Base-by-base conservation (phyloP, 345 rosid species). In the Moringa oleifera region DNA sequence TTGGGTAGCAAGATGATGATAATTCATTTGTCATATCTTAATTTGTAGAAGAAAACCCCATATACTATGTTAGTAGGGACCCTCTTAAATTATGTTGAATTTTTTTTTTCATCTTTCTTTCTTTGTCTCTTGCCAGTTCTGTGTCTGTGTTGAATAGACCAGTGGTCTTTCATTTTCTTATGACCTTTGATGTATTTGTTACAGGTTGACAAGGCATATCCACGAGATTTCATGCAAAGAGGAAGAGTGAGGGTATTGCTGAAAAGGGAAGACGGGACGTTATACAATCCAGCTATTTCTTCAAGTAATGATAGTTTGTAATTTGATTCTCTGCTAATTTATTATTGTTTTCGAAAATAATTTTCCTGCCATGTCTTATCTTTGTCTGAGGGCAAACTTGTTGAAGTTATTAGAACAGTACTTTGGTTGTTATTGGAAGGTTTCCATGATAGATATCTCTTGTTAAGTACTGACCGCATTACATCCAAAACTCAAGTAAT, bases 161-260 rank as follows among this genome's bases (percentile, higher is more conserved):
- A 15, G 41, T 31, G 25, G 16, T 23, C 15, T 10, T 18, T 41
- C 33, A 28, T 28, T 41, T 41, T 41, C 47, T 41, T 7, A 41
- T 15, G 17, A 15, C 12, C 17, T 41, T 7, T 41, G 47, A 41
- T 41, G 12, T 41, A 5, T 41, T 4, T 9, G 6, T 41, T 41
- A 11, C 68, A 94, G 91, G 71, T 83, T 72, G 95, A 90, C 64
- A 90, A 94, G 80, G 96, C 92, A 22, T 94, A 90, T 60, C 97
- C 97, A 2, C 87, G 97, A 0, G 95, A 94, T 79, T 90, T 81
- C 75, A 85, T 90, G 96, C 99, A 94, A 86, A 61, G 79, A 69
- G 97, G 97, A 65, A 86, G 97, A 75, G 96, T 90, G 47, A 86
- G 97, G 64, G 94, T 88, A 4, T 68, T 73, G 57, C 78, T 94